Evolutionary conservation across 2,329 filamentous ascomycete genomes (phyloP).

Genomic region (Cytospora paraplurivora): DNA sequence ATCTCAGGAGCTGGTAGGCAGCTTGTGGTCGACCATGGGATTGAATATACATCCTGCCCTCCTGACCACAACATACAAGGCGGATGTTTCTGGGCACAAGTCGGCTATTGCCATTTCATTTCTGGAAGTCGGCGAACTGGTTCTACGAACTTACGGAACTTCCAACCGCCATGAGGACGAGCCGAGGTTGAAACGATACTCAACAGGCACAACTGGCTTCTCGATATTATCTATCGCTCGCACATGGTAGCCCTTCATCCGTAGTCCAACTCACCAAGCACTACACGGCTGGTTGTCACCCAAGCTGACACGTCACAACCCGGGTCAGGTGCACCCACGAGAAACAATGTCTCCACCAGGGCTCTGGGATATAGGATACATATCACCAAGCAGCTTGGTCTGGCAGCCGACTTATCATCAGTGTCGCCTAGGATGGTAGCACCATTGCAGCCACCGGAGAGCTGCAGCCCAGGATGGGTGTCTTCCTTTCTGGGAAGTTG

Average conservation of each 20-base stretch:
- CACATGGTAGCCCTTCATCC: neutral
- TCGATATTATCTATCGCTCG: neutral
- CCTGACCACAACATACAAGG: neutral
- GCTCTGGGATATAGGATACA: neutral
- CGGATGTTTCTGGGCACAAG: neutral
- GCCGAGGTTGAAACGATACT: too few relatives aligned
- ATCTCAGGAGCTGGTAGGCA: neutral
- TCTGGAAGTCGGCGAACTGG: neutral
- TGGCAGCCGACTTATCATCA: neutral
- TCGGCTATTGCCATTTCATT: neutral
- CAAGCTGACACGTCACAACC: neutral
- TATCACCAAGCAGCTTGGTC: neutral
- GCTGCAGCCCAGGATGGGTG: slow-evolving; percentile 19
- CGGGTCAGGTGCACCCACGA: neutral
- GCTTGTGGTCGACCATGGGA: neutral
- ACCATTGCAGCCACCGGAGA: slow-evolving; percentile 27
- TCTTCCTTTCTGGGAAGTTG: slow-evolving; percentile 2
- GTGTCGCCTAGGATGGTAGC: slow-evolving; percentile 23
- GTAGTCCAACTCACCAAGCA: neutral
- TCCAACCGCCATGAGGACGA: neutral
- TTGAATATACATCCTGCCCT: neutral
- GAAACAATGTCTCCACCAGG: neutral
- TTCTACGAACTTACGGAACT: neutral
- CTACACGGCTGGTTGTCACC: neutral
- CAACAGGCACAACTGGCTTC: neutral